phyloP scores from a whole-genome alignment of 2,329 filamentous ascomycete species.

The Aspergillus sp. region DNA sequence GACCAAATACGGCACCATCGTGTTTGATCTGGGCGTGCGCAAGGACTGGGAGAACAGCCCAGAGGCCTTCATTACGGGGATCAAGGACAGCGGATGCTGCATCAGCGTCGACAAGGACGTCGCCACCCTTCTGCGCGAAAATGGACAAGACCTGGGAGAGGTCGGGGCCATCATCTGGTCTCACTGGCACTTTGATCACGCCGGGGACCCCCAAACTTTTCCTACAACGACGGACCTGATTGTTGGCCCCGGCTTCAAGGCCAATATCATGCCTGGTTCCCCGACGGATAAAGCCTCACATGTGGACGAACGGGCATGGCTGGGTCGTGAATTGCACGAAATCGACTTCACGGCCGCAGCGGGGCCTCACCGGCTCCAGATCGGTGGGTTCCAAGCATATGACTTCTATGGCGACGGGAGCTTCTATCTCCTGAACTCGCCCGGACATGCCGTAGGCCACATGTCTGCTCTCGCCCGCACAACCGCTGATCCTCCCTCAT shows the following conservation, averaged over 20 bases:
- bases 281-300: conserved; percentile 3
- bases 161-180: conserved; percentile 24
- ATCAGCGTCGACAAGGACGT: conserved; percentile 18
- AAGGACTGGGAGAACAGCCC: conserved; percentile 22
- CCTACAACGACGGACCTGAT: conserved; percentile 16
- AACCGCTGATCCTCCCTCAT: background rate
- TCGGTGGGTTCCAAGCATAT: conserved; percentile 30
- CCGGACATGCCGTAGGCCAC: background rate
- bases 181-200: conserved; percentile 28
- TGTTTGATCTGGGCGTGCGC: conserved; percentile 29
- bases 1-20: background rate
- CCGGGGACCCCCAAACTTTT: conserved; percentile 20
- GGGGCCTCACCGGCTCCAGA: conserved; percentile 1
- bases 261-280: conserved; percentile 6
- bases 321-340: conserved; percentile 13
- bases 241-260: conserved; percentile 18
- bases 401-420: conserved; percentile 55
- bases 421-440: conserved; percentile 47
- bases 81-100: background rate
- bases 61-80: background rate
- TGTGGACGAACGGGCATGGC: conserved; percentile 7
- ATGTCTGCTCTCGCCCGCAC: background rate
- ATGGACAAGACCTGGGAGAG: conserved; percentile 6
- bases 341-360: conserved; percentile 7
- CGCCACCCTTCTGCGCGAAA: conserved; percentile 18